phyloP scores from a whole-genome alignment of 768 basidiomycete species.

The Cantharellus cinnabarinus region DNA sequence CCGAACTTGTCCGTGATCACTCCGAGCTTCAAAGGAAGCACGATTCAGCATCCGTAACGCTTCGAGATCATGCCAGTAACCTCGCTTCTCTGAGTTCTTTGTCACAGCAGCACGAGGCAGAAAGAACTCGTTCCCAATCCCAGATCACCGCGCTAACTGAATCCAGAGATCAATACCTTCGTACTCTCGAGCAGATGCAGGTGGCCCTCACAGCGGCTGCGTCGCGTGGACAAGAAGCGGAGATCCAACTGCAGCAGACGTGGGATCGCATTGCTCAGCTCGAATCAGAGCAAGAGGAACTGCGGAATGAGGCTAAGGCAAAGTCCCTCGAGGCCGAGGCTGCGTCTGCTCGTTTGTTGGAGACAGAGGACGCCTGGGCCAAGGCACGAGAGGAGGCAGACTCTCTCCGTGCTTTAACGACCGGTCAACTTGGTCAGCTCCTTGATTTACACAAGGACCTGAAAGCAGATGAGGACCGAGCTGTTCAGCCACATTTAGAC shows the following conservation, averaged over 20 bases:
- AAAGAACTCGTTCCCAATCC: constrained; percentile 37
- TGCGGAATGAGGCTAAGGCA: constrained; percentile 63
- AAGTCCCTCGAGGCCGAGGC: constrained; percentile 54
- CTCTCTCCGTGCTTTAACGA: constrained; percentile 68
- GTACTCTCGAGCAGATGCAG: constrained; percentile 71
- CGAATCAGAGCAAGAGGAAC: constrained; percentile 57
- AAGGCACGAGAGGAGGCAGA: constrained; percentile 89
- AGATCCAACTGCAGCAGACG: constrained; percentile 48
- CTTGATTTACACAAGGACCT: constrained; percentile 76
- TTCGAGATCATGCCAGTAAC: constrained; percentile 60
- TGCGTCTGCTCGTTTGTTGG: constrained; percentile 40
- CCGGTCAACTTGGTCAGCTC: constrained; percentile 65
- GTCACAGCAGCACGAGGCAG: constrained; percentile 61
- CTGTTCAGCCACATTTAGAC: constrained; percentile 56
- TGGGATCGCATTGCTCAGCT: constrained; percentile 47
- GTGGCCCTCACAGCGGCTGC: constrained; percentile 57
- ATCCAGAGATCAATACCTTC: constrained; percentile 67
- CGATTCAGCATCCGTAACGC: constrained; percentile 34
- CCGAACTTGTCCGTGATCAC: constrained; percentile 40
- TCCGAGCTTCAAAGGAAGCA: constrained; percentile 49
- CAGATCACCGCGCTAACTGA: constrained; percentile 53
- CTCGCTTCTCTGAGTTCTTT: constrained; percentile 53
- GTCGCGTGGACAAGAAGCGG: constrained; percentile 57
- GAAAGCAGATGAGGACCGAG: constrained; percentile 62
- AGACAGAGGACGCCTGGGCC: constrained; percentile 79